Base-by-base conservation (phyloP, 1,284 basidiomycete species). In the Tilletiaria anomala region DNA sequence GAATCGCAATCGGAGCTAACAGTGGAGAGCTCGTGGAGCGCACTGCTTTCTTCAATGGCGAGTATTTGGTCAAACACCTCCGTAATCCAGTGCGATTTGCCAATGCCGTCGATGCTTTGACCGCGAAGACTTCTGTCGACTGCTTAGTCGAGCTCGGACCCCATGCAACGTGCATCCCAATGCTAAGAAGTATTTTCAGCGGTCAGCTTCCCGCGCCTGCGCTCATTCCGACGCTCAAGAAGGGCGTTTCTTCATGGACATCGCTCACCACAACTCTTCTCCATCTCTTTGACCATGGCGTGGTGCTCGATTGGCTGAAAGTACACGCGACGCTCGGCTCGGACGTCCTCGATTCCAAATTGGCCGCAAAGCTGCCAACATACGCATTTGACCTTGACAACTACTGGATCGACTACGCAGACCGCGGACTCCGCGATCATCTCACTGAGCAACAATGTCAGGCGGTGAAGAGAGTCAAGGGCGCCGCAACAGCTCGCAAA, bases 321-420 rank as follows among this genome's bases (percentile, higher is more conserved):
- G 23, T 37, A 4, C 22, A 37, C 23, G 36, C 22, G 10, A 12
- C 19, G 11, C 22, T 37, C 4, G 36, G 36, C 17, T 23, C 36
- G 5, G n/a, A 15, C 11, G 15, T 3, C 19, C 14, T 23, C 20
- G 8, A n/a, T 4, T 12, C 26, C 18, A 15, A 8, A 8, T 8
- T 29, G 10, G 26, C 26, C 8, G 26, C 26, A 8, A n/a, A 24
- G 36, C 23, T 37, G 18, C 36, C 53, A 3, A 26, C 52, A 5
- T 55, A 55, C 37, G 44, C 50, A 2, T 55, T 55, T 21, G 53
- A 55, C 21, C 38, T 48, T 6, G 46, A 55, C 19, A 45, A 50
- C 24, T 45, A 44, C 19, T 48, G 50, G 50, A 42, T 50, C 12
- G 20, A 12, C 4, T 37, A 23, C 36, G n/a, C n/a, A 23, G 53